These are phyloP conservation scores for Calonectria fujianensis DNA, from an alignment of 2,329 filamentous ascomycete species.

Conservation along the genomic window DNA sequence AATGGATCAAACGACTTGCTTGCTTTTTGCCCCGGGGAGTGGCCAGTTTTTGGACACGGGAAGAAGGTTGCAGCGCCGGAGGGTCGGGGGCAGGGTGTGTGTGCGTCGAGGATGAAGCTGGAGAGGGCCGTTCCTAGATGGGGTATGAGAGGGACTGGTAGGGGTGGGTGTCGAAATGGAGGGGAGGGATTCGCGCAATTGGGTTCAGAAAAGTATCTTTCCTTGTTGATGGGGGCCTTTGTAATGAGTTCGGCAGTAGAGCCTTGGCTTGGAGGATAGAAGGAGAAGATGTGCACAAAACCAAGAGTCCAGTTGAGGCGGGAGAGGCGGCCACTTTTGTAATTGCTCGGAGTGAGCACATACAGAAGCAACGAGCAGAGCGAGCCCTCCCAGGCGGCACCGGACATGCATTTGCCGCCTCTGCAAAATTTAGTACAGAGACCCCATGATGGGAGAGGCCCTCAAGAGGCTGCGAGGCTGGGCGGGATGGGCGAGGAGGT, in stretches of 20 bases:
- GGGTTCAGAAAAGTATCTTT: slow-evolving; percentile 33
- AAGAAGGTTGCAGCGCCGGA: slow-evolving; percentile 38
- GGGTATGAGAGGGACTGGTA: slow-evolving; percentile 31
- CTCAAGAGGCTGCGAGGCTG: slow-evolving; percentile 46
- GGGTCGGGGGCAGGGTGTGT: slow-evolving; percentile 38
- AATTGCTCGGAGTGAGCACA: slow-evolving; percentile 50
- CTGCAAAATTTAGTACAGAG: slow-evolving; percentile 43
- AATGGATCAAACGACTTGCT: slow-evolving; percentile 42
- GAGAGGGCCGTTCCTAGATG: slow-evolving; percentile 38
- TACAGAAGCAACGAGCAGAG: slow-evolving; percentile 42
- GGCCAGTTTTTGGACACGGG: slow-evolving; percentile 41
- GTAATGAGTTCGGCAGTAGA: slow-evolving; percentile 27
- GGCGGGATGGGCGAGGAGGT: slow-evolving; percentile 42
- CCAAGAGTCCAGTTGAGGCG: slow-evolving; percentile 46
- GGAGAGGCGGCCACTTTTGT: slow-evolving; percentile 53
- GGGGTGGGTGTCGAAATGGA: slow-evolving; percentile 35
- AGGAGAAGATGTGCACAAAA: slow-evolving; percentile 38
- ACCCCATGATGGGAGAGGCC: slow-evolving; percentile 41
- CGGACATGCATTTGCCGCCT: slow-evolving; percentile 28
- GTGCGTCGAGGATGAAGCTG: slow-evolving; percentile 38
- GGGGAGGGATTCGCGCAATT: slow-evolving; percentile 33
- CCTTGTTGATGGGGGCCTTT: slow-evolving; percentile 30
- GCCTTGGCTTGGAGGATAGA: slow-evolving; percentile 44
- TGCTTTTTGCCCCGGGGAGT: slow-evolving; percentile 36
- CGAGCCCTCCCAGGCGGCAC: slow-evolving; percentile 15